These are phyloP conservation scores for Aschersonia sp. DNA, from an alignment of 2,329 filamentous ascomycete genomes.

Conservation along the genomic window DNA sequence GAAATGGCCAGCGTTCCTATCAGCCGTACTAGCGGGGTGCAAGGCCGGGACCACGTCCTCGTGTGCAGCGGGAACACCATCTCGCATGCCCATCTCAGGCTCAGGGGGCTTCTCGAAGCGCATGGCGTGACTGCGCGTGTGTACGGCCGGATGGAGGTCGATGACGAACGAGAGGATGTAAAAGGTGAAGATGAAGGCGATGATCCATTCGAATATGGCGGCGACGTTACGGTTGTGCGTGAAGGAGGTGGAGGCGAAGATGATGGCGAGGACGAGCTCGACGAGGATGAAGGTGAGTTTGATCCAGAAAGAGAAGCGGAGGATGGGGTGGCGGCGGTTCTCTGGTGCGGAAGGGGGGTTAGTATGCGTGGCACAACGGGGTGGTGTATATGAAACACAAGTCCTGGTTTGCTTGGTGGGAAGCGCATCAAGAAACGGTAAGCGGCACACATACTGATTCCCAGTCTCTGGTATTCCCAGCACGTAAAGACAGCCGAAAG, in stretches of 20 bases:
- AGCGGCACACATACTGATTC: conserved; percentile 39
- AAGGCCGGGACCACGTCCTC: neutral
- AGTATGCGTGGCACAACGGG: neutral
- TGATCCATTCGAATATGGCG: conserved; percentile 65
- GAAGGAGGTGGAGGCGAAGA: conserved; percentile 49
- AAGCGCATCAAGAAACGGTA: neutral
- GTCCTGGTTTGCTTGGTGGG: neutral
- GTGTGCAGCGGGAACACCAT: neutral
- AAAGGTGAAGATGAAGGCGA: conserved; percentile 75
- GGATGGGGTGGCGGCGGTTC: conserved; percentile 59
- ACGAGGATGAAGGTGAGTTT: conserved; percentile 76
- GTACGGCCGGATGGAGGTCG: conserved; percentile 69
- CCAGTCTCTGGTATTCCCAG: conserved; percentile 77
- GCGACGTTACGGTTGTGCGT: conserved; percentile 43
- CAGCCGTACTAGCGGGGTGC: neutral
- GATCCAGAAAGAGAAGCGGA: conserved; percentile 71
- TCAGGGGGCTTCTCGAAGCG: conserved; percentile 17
- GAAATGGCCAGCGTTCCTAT: conserved; percentile 1
- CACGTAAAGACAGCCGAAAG: conserved; percentile 79
- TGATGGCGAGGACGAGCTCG: conserved; percentile 59
- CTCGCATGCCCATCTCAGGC: conserved; percentile 7
- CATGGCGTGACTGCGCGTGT: conserved; percentile 29
- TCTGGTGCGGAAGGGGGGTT: conserved; percentile 20
- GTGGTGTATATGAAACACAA: neutral
- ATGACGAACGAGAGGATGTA: conserved; percentile 80